Conservation (phyloP, 2,329 filamentous ascomycete species). For the Trichoderma asperellum region DNA sequence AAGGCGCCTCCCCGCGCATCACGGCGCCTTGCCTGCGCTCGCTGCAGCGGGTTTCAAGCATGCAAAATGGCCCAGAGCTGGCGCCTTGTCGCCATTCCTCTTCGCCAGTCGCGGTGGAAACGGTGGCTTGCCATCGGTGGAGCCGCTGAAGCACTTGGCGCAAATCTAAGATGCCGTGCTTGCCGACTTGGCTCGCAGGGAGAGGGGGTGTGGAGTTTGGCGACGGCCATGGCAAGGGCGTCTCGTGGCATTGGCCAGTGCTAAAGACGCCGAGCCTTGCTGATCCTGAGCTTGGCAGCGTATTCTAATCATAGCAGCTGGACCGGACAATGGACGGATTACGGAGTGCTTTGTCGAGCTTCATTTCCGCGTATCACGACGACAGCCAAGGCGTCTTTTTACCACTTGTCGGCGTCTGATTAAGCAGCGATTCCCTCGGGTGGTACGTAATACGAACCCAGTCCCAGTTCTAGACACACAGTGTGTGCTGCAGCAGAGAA, state of each 20-base stretch:
- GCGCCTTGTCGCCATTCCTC: constrained; percentile 12
- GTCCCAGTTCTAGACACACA: neutral
- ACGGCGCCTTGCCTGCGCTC: neutral
- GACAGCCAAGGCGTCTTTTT: neutral
- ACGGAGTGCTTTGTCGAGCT: neutral
- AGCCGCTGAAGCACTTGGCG: constrained; percentile 23
- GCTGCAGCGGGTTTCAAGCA: neutral
- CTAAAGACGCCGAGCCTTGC: constrained; percentile 9
- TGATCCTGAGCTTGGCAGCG: constrained; percentile 14
- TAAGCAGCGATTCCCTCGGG: neutral
- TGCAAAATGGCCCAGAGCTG: neutral
- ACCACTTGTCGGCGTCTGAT: neutral
- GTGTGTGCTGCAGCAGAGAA: neutral
- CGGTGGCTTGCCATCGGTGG: constrained; percentile 24
- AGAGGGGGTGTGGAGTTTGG: constrained; percentile 13
- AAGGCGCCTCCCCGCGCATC: neutral
- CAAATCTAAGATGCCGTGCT: constrained; percentile 28
- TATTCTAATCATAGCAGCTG: constrained; percentile 9
- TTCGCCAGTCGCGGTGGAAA: constrained; percentile 13
- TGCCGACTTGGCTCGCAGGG: constrained; percentile 29
- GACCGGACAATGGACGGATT: neutral
- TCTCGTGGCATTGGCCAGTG: constrained; percentile 24
- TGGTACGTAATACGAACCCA: neutral
- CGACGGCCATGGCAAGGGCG: constrained; percentile 11
- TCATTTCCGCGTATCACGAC: neutral